Base-by-base conservation (phyloP, 2,329 filamentous ascomycete species). In the Calonectria multiphialidica region DNA sequence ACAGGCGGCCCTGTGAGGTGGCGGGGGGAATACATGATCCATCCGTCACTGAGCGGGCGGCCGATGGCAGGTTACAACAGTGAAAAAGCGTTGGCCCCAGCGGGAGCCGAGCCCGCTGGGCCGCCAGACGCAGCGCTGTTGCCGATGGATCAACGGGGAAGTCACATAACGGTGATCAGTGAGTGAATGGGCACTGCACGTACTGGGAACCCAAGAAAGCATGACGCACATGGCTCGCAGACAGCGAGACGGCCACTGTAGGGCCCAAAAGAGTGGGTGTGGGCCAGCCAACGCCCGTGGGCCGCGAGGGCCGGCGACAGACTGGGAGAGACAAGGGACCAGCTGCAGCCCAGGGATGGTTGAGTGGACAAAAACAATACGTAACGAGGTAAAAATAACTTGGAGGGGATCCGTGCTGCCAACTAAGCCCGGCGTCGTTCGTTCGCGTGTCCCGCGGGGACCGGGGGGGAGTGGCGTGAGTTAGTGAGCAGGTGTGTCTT, bases 361-460 rank as follows among this genome's bases (percentile, higher is more conserved):
- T 15, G 70, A 76, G 74, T 75, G 73, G 70, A 78, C 78, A 79
- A 77, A 78, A 75, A 76, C 53, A 71, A 70, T 72, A 73, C 70
- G 76, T 77, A 70, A 74, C 70, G 67, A 70, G 70, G 73, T 81
- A 81, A 81, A 81, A 81, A 81, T 81, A 81, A 80, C 80, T 77
- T 76, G 30, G 61, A 62, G 77, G 64, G 47, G 59, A 74, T 73
- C 78, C 77, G 76, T 78, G 78, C 78, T 76, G 62, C 64, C 64
- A 67, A 71, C 69, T 71, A 71, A 64, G 64, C 71, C 53, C 67
- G 71, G 33, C 71, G 57, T 70, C 67, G 69, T 67, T 71, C 69
- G 69, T 71, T 71, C 55, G 63, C 64, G 63, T 71, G 69, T 71
- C 68, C 63, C 62, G 64, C 68, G 55, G 63, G 57, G 70, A 50